Evolutionary conservation across 768 basidiomycete genomes (phyloP), one percentile per base, ranked within the genome.

Genomic region (Auricularia sp.): DNA sequence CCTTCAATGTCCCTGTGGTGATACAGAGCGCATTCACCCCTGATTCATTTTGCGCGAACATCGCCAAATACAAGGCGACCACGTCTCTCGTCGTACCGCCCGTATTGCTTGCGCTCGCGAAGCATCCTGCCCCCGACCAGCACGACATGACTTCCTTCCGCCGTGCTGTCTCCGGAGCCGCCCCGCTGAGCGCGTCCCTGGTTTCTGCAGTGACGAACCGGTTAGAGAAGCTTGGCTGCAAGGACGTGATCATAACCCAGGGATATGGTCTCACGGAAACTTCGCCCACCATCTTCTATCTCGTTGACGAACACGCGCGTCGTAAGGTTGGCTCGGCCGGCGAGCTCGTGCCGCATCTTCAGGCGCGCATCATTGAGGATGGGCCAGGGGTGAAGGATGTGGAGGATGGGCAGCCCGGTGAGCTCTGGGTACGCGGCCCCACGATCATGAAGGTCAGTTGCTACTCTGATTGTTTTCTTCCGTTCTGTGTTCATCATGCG

Each of bases 221-320:
- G 59, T 69, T 81, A 18, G 66, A 77, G 16, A 78, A 76, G 2
- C 47, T 51, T 18, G 56, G 56, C 29, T 59, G 56, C 56, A 59
- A 59, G 34, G 18, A 59, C 34, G 21, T 68, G 61, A 53, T 56
- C 62, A 43, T 68, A 47, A 60, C 53, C 14, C 59, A 68, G 86
- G 88, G 87, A 1, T 91, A 86, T 64, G 88, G 92, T 35, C 78
- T 93, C 23, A 93, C 91, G 1, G 92, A 93, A 74, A 92, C 90
- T 1, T 88, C 90, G 0, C 90, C 90, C 0, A 85, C 85, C 0
- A 80, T 85, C 0, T 84, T 86, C 67, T 67, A 88, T 2, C 77
- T 89, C 7, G 78, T 83, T 1, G 61, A 71, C 0, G 70, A 77
- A 2, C 76, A 83, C 21, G 74, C 76, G 1, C 65, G 74, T 12